Base-by-base conservation (phyloP, 1,139 yeast genomes). In the Zhuliangozyma blackwelliae region DNA sequence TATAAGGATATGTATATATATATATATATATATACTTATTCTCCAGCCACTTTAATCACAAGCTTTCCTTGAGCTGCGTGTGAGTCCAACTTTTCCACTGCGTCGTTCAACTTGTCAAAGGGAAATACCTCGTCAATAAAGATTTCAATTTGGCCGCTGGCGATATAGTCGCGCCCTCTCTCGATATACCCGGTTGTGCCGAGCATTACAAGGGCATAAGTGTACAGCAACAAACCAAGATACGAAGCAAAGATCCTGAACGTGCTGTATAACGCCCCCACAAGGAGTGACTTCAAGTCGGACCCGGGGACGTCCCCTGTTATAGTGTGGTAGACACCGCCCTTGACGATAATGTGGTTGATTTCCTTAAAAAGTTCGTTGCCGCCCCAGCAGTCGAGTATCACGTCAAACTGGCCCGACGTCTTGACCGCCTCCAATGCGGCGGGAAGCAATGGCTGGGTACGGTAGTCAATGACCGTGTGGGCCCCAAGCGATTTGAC, bases 31-130 rank as follows among this genome's bases (percentile, higher is more conserved):
- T 25, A 29, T n/a, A 5, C 11, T 16, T 11, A 16, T 16, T 40
- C 37, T 3, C 32, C 32, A 35, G 40, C 39, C 11, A 64, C 48
- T 43, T 55, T 52, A 26, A 77, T 44, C 7, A 84, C 70, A 29
- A 84, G 66, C 53, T 85, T 85, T 28, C 95, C 95, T 40, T 66
- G 68, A 3, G 82, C 79, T 35, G 57, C 65, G 38, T 75, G 74
- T 11, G 66, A 55, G 11, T 54, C 56, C 28, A 82, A 54, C 42
- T 59, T 63, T 6, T 72, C 71, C 36, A 72, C 51, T 0, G 87
- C 92, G 5, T 61, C 52, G 33, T 70, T 51, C 46, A 59, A 74
- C 11, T 81, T 70, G 4, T 63, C 70, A 48, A 82, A 68, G 5
- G 66, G 54, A 46, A 63, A 69, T 19, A 71, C 72, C 10, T 79